Evolutionary conservation across 768 basidiomycete genomes (phyloP), one percentile per base, ranked within the genome.

Genomic region (Butyriboletus loyo): DNA sequence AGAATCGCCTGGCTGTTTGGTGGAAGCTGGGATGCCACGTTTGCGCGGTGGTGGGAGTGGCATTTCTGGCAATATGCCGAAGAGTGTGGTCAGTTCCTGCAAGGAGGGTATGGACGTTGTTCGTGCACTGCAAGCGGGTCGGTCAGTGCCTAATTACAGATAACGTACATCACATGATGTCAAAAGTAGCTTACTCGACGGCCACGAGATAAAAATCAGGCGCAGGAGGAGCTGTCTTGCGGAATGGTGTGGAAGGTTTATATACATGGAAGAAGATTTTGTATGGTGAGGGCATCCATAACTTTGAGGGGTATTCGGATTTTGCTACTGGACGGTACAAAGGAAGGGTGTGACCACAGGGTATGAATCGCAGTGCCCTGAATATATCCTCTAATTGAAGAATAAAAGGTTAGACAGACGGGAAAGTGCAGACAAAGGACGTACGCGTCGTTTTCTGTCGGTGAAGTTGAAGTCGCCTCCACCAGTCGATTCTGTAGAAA

Each of bases 181-280:
- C n/a, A 19, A 53, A 21, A 5, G 27, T 7, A 22, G 73, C 85
- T 60, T 57, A 96, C 94, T 95, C 83, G 51, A 98, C 77, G 2
- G 95, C 87, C 1, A 90, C 89, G 19, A 97, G 72, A 46, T 85
- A 79, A 69, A 92, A 98, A 68, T 97, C 92, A 3, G 95, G 92
- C 1, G 78, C 75, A 7, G 86, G 84, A 6, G 87, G 89, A 1
- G 80, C 72, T 0, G 83, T 87, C 72, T 86, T 92, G 65, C 82
- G 86, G 73, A 85, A 96, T 8, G 88, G 77, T 0, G 92, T 91
- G 7, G 83, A 84, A 2, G 96, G 96, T 64, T 96, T 97, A 74
- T 95, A 96, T 5, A 92, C 75, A 62, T 97, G 87, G 69, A 78
- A 98, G 72, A 97, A 98, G 4, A 92, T 78, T 46, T 80, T 75